Evolutionary conservation across 2,329 filamentous ascomycete genomes (phyloP), one percentile per base, ranked within the genome.

Genomic region (Fusarium pseudograminearum): DNA sequence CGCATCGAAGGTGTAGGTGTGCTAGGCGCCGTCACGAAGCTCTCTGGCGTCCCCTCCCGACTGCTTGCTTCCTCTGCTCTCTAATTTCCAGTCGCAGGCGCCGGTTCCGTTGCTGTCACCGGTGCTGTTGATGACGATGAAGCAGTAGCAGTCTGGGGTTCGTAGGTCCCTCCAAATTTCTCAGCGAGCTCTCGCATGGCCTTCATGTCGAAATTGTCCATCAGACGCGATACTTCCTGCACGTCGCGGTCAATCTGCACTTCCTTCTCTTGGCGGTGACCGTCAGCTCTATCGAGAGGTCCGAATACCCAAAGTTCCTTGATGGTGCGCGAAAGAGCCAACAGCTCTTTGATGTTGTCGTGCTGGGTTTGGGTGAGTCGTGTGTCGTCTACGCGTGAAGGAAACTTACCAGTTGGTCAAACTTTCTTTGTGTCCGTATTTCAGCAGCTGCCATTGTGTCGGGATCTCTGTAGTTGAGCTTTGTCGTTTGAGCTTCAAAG

Each of bases 301-400:
- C 82, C 78, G 58, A 82, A 80, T 54, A 84, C 73, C 83, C 83
- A 81, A 51, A 83, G 77, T 74, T 85, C 78, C 67, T 85, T 83
- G 75, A 84, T 77, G 48, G 79, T 78, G 54, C 82, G 81, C 26
- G 80, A 81, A 6, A 83, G 77, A 7, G 81, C 75, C 57, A 83
- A 78, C 10, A 83, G 81, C 45, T 83, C 81, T 57, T 83, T 83
- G 71, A 83, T 77, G 22, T 80, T 81, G 3, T 80, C 78, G 73
- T 82, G 80, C 81, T 83, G 14, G 0, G 2, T 0, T 2, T 15
- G 36, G 36, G 47, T 61, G 2, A 71, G 7, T 0, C 12, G 14
- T 24, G 24, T 18, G 30, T 5, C 6, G 11, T 4, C 3, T 31
- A 1, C 6, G 12, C 18, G 7, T 14, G 20, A n/a, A 30, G 22